phyloP scores from a whole-genome alignment of 768 basidiomycete species.

The Serendipita sp. region DNA sequence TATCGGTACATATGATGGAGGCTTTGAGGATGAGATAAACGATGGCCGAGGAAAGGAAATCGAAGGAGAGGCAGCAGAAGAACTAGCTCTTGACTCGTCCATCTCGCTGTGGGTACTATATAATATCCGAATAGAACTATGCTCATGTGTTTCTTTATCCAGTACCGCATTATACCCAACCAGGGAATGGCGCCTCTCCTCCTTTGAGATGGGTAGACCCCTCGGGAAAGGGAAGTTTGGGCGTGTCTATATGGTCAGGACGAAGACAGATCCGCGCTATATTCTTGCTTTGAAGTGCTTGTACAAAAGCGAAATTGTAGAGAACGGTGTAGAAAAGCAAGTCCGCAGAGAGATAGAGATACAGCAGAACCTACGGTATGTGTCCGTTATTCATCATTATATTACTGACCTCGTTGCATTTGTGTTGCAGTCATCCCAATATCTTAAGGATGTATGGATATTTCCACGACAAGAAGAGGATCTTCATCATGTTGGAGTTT shows the following conservation, averaged over 20 bases:
- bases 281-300: conserved; percentile 94
- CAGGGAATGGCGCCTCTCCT: conserved; percentile 66
- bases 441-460: conserved; percentile 89
- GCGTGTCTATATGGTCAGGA: conserved; percentile 95
- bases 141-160: conserved; percentile 25
- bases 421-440: conserved; percentile 56
- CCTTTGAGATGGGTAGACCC: conserved; percentile 61
- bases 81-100: conserved; percentile 76
- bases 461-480: conserved; percentile 95
- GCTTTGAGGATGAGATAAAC: conserved; percentile 79
- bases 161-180: conserved; percentile 34
- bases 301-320: conserved; percentile 90
- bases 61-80: conserved; percentile 59
- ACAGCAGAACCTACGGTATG: conserved; percentile 66
- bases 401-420: not conserved
- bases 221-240: conserved; percentile 99
- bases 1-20: conserved; percentile 91
- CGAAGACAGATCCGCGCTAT: conserved; percentile 62
- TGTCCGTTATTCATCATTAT: not conserved
- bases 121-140: not conserved
- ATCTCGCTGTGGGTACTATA: conserved; percentile 35
- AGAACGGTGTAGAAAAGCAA: conserved; percentile 88
- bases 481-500: conserved; percentile 96
- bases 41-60: conserved; percentile 52
- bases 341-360: conserved; percentile 96